phyloP scores from a whole-genome alignment of 23 red algal genomes.

The Gracilariopsis chorda region DNA sequence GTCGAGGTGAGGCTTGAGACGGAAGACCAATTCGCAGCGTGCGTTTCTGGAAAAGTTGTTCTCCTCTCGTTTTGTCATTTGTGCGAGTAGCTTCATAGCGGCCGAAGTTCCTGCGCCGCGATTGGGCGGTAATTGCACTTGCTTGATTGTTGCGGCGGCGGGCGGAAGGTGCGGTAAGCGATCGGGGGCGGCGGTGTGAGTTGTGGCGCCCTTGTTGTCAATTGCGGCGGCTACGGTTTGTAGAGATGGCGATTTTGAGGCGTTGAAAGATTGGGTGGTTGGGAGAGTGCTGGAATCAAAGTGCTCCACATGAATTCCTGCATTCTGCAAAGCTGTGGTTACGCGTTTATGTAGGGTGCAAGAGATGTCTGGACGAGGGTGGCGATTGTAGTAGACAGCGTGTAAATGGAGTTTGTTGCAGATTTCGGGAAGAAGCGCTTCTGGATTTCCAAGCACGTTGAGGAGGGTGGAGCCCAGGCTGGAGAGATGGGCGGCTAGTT shows the following conservation, averaged over 20 bases:
- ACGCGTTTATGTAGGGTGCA: not conserved
- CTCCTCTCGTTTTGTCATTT: conserved; percentile 4
- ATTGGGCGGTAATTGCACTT: not conserved
- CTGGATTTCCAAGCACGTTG: not conserved
- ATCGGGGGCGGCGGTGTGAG: not conserved
- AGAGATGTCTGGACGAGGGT: not conserved
- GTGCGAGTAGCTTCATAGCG: not conserved
- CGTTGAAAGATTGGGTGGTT: not conserved
- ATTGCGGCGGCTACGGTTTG: not conserved
- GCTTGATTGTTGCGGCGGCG: not conserved
- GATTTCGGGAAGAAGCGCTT: not conserved
- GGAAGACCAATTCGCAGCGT: not conserved
- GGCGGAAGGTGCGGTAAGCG: not conserved
- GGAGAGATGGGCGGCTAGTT: not conserved
- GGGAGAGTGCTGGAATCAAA: conserved; percentile 38
- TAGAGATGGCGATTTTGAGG: not conserved
- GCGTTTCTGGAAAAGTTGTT: not conserved
- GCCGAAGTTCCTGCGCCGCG: not conserved
- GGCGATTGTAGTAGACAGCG: conserved; percentile 48
- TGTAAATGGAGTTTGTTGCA: conserved; percentile 8
- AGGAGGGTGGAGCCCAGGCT: conserved; percentile 7
- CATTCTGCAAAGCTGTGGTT: not conserved
- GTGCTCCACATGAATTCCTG: conserved; percentile 23
- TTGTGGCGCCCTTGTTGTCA: not conserved
- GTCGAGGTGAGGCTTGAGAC: conserved; percentile 25